Base-by-base conservation (phyloP, 768 basidiomycete genomes). In the Boletus bicolor region DNA sequence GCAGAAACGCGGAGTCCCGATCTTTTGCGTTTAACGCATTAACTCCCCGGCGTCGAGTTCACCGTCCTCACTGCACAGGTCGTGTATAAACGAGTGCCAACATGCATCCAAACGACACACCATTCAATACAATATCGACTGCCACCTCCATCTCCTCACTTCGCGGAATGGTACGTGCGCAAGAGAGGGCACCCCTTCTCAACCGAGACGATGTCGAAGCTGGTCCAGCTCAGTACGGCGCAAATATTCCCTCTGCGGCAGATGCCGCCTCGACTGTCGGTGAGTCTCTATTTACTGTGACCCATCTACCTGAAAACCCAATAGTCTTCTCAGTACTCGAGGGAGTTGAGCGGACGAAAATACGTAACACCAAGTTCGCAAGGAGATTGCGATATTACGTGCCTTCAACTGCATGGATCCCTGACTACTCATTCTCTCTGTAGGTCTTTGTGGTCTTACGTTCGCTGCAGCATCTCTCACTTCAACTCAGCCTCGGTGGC, bases 381-480 rank as follows among this genome's bases (percentile, higher is more conserved):
- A 84, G 82, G 59, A 76, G 78, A 64, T 66, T 86, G 34, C 79
- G 78, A 61, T 93, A 93, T 66, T 93, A 93, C 57, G 76, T 93
- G 51, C 91, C 91, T 3, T 87, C 86, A 1, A 79, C 79, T 10
- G 76, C 80, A 32, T 93, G 91, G 91, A 87, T 93, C 57, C 91
- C 91, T 7, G 77, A 81, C 53, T 93, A 93, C 62, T 83, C 84
- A 0, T 63, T 79, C 15, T 84, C 85, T 19, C 72, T 85, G 87
- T 89, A 65, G 58, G 88, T 74, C 26, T 30, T 44, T 37, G 26
- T 47, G 2, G 1, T 37, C 44, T 49, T 51, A 11, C 32, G 46
- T 44, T 38, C 21, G 2, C n/a, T n/a, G 9, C 26, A 19, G 19
- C 19, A 26, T 21, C 15, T 43, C 54, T 61, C 53, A 49, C 49